Percentiles rank a stretch among this genome's conserved stretches.
phyloP scores from a whole-genome alignment of 441 rosid genomes.

The Jatropha podagrica region DNA sequence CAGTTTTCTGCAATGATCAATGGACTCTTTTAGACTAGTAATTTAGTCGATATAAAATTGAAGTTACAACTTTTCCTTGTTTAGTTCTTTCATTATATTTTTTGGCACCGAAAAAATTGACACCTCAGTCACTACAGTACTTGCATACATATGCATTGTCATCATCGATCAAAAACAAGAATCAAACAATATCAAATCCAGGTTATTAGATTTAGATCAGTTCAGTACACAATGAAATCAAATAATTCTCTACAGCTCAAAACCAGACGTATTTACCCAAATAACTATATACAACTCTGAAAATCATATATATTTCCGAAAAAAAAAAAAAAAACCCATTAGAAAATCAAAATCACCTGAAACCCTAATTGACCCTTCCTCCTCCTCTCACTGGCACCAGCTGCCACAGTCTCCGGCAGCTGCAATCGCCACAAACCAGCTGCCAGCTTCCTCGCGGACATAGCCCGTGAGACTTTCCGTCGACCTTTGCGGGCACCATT shows the following conservation, averaged over 20 bases:
- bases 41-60: not conserved
- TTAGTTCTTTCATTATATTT: not conserved
- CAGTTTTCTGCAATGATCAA: not conserved
- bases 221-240: slow-evolving; percentile 11
- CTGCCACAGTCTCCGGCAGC: slow-evolving; percentile 44
- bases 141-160: not conserved
- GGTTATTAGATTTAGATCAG: slow-evolving; percentile 15
- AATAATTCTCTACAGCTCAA: not conserved
- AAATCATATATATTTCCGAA: slow-evolving; percentile 19
- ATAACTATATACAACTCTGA: not conserved
- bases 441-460: slow-evolving; percentile 86
- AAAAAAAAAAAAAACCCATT: not conserved
- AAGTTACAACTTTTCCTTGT: not conserved
- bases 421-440: slow-evolving; percentile 90
- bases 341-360: slow-evolving; percentile 42
- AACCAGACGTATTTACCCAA: slow-evolving; percentile 5
- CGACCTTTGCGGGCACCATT: slow-evolving; percentile 34
- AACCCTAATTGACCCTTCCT: slow-evolving; percentile 55
- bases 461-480: slow-evolving; percentile 31
- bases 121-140: not conserved
- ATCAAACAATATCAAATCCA: not conserved
- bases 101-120: not conserved
- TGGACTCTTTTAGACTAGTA: not conserved
- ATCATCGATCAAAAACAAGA: slow-evolving; percentile 10
- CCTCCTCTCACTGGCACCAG: slow-evolving; percentile 36